phyloP scores from a whole-genome alignment of 306 rosid species.

The Purshia tridentata region DNA sequence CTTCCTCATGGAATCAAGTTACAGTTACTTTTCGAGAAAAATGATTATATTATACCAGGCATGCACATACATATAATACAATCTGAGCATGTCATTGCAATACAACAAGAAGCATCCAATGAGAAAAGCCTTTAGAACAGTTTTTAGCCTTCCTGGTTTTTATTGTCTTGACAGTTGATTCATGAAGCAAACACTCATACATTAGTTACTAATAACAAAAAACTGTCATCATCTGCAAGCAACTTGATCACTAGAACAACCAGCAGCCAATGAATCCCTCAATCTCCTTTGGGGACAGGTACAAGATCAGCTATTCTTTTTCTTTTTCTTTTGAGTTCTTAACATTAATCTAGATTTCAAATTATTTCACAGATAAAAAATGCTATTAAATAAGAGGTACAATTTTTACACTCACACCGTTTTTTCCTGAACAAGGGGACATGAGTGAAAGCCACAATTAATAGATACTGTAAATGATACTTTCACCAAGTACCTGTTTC shows the following conservation, averaged over 20 bases:
- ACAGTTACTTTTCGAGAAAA: conserved; percentile 19
- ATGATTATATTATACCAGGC: conserved; percentile 13
- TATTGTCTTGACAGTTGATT: not conserved
- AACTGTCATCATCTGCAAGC: not conserved
- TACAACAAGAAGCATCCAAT: not conserved
- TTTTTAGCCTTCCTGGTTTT: not conserved
- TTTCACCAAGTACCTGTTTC: conserved; percentile 54
- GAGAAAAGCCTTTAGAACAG: too few relatives aligned
- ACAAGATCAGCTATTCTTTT: not conserved
- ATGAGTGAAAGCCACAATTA: conserved; percentile 3
- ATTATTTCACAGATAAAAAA: not conserved
- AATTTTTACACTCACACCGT: not conserved
- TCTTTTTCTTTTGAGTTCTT: not conserved
- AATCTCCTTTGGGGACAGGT: too few relatives aligned
- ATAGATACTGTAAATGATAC: conserved; percentile 22
- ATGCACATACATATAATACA: not conserved
- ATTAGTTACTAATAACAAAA: not conserved
- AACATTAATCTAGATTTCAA: not conserved
- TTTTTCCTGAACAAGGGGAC: not conserved
- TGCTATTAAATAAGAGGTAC: too few relatives aligned
- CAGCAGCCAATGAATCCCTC: not conserved
- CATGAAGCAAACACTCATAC: not conserved
- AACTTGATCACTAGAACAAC: not conserved
- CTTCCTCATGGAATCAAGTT: conserved; percentile 32
- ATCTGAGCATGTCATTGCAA: not conserved